phyloP scores from a whole-genome alignment of 2,329 filamentous ascomycete genomes.

The Coleophoma crateriformis region DNA sequence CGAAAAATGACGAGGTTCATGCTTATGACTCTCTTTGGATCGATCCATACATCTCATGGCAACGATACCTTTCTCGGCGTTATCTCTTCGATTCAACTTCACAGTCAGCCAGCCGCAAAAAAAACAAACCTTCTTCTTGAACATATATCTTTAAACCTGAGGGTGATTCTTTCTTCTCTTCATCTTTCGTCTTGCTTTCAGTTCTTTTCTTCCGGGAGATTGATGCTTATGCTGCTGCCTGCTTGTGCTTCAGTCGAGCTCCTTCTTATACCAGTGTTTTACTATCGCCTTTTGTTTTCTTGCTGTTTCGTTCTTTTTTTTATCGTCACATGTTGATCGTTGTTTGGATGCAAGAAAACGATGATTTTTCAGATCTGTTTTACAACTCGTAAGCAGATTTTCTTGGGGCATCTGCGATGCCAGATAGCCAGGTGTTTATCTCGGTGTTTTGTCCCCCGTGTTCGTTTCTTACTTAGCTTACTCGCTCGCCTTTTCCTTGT shows the following conservation, averaged over 20 bases:
- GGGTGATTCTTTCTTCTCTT: neutral
- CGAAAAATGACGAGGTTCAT: neutral
- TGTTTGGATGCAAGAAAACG: too few species aligned
- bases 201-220: constrained; percentile 1
- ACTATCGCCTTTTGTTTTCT: neutral
- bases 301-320: neutral
- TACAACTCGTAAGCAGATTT: too few species aligned
- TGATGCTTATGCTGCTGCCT: neutral
- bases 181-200: neutral
- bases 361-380: too few species aligned
- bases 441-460: too few species aligned
- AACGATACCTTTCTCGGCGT: neutral
- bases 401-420: too few species aligned
- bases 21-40: neutral
- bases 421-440: too few species aligned
- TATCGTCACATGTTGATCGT: neutral
- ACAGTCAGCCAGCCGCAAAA: too few species aligned
- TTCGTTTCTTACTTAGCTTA: too few species aligned
- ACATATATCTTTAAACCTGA: neutral
- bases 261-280: constrained; percentile 11
- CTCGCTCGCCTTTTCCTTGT: too few species aligned
- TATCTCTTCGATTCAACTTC: neutral
- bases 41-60: neutral
- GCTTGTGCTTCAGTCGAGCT: neutral
- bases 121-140: neutral